Conservation (phyloP, 352 stramenopile species). For the Pseudoperonospora humuli region DNA sequence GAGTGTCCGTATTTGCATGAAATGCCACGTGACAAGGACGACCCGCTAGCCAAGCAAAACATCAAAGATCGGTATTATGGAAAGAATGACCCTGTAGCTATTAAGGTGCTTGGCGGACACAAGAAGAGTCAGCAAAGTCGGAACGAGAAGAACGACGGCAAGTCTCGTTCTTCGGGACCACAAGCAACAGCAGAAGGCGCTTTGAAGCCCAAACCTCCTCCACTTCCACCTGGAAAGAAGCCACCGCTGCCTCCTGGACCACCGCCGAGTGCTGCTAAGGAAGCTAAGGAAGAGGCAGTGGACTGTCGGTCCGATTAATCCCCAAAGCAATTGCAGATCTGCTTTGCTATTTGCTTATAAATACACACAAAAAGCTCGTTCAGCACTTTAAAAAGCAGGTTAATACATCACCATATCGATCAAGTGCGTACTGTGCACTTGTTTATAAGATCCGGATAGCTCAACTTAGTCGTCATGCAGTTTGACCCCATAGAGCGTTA, state of each 20-base stretch:
- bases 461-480: constrained; percentile 32
- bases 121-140: constrained; percentile 20
- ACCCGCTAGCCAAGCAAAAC: constrained; percentile 93
- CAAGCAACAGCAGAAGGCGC: constrained; percentile 14
- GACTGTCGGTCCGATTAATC: constrained; percentile 10
- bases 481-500: constrained; percentile 58
- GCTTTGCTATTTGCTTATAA: constrained; percentile 1
- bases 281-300: constrained; percentile 17
- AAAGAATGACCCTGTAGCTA: constrained; percentile 90
- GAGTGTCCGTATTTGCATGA: constrained; percentile 93
- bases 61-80: constrained; percentile 93
- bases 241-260: constrained; percentile 54
- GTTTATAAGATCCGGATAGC: not conserved
- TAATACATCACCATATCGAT: not conserved
- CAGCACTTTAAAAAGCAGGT: not conserved
- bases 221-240: constrained; percentile 44
- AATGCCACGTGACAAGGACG: constrained; percentile 88
- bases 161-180: constrained; percentile 11
- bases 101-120: constrained; percentile 75
- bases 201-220: constrained; percentile 50
- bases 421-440: not conserved
- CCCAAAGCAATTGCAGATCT: constrained; percentile 1
- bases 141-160: constrained; percentile 18
- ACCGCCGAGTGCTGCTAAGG: constrained; percentile 22
- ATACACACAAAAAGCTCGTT: constrained; percentile 10